Conservation (phyloP, 2,329 filamentous ascomycete species). For the Fusarium keratoplasticum region DNA sequence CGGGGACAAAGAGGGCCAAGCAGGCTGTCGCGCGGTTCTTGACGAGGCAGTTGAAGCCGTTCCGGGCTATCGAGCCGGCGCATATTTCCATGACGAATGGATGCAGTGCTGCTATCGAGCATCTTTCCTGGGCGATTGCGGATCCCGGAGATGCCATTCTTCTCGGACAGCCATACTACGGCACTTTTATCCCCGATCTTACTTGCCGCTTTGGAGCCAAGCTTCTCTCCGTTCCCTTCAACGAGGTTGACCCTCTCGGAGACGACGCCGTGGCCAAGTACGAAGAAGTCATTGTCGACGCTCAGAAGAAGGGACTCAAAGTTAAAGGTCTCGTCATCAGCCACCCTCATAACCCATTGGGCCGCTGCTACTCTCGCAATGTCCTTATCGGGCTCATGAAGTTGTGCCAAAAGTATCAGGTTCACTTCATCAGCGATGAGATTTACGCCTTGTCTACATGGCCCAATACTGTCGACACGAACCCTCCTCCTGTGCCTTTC, state of each 20-base stretch:
- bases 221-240: constrained; percentile 58
- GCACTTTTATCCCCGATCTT: constrained; percentile 60
- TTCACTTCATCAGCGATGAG: constrained; percentile 65
- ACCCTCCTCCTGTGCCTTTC: constrained; percentile 51
- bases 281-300: constrained; percentile 55
- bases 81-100: constrained; percentile 55
- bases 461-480: constrained; percentile 50
- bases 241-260: constrained; percentile 56
- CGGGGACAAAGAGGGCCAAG: constrained; percentile 51
- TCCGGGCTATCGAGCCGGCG: constrained; percentile 43
- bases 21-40: constrained; percentile 51
- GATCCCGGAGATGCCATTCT: constrained; percentile 56
- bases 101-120: constrained; percentile 55
- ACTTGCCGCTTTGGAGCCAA: constrained; percentile 54
- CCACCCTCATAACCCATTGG: constrained; percentile 64
- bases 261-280: constrained; percentile 56
- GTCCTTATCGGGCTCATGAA: constrained; percentile 56
- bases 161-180: constrained; percentile 60
- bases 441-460: constrained; percentile 66
- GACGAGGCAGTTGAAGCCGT: constrained; percentile 48
- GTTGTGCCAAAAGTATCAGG: constrained; percentile 58
- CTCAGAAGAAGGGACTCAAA: constrained; percentile 52
- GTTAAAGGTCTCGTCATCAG: constrained; percentile 63
- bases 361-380: constrained; percentile 57
- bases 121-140: constrained; percentile 53